A percentile compares a stretch with the other conserved stretches of the same genome.
These are phyloP conservation scores for Dunaliella primolecta DNA, from an alignment of 139 green algal species.

Conservation along the genomic window DNA sequence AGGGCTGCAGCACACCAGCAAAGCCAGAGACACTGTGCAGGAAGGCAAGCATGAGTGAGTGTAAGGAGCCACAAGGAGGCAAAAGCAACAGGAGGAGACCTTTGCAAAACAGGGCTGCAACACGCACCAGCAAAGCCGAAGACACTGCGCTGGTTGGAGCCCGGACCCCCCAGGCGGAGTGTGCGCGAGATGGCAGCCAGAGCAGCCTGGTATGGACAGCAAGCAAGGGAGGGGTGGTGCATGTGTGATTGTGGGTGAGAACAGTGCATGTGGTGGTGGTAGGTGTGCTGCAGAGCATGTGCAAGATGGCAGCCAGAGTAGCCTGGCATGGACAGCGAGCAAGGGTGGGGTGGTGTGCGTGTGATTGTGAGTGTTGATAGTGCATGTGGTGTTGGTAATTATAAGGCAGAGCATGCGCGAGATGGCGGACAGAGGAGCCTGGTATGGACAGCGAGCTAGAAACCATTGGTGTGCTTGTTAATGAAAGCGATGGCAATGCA, in stretches of 20 bases:
- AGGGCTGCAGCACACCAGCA: no score
- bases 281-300: conserved; percentile 3
- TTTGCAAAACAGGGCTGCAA: no score
- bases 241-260: not conserved
- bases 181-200: conserved; percentile 15
- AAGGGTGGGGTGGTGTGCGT: not conserved
- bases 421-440: not conserved
- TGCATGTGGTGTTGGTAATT: not conserved
- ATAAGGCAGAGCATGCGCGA: not conserved
- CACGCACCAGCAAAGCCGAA: conserved; percentile 28
- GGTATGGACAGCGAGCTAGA: not conserved
- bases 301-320: conserved; percentile 20
- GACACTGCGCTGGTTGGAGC: not conserved
- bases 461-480: not conserved
- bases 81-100: no score
- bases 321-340: conserved; percentile 10
- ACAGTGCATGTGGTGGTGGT: not conserved
- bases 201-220: conserved; percentile 19
- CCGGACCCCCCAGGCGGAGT: conserved; percentile 2
- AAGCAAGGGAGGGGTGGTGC: not conserved
- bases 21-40: no score
- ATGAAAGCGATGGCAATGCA: not conserved
- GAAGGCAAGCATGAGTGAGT: no score
- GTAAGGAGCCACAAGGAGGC: no score
- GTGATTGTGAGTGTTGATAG: not conserved